Evolutionary conservation across 2,329 filamentous ascomycete species (phyloP).

Genomic region (Fusarium phyllophilum): DNA sequence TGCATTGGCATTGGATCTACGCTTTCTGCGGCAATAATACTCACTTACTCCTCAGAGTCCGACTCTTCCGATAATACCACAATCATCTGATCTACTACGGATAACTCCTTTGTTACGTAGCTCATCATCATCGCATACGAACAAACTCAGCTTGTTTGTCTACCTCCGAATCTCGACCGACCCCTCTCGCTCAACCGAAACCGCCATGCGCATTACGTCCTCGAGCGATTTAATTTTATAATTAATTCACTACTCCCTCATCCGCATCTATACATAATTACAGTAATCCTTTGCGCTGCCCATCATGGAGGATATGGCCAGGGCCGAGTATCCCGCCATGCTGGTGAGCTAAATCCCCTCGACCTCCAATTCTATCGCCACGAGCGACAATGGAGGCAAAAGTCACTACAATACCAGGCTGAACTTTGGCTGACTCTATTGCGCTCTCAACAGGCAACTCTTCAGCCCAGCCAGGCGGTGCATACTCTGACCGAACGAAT

Average conservation of each 20-base stretch:
- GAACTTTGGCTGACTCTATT: constrained; percentile 29
- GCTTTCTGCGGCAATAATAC: constrained; percentile 5
- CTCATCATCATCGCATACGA: constrained; percentile 12
- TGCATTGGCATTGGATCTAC: constrained; percentile 8
- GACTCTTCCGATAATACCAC: constrained; percentile 22
- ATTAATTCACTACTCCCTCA: constrained; percentile 14
- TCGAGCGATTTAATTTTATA: constrained; percentile 30
- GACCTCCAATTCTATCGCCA: neutral
- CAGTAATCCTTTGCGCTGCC: constrained; percentile 45
- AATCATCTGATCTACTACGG: constrained; percentile 7
- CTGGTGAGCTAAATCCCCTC: constrained; percentile 72
- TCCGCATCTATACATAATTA: constrained; percentile 30
- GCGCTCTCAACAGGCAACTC: constrained; percentile 68
- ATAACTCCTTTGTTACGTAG: constrained; percentile 10
- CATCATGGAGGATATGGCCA: constrained; percentile 79
- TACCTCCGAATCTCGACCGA: constrained; percentile 32
- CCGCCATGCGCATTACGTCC: constrained; percentile 27
- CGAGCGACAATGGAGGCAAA: neutral
- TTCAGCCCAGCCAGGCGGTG: constrained; percentile 85
- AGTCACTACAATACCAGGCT: neutral
- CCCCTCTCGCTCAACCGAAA: constrained; percentile 28
- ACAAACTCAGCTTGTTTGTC: constrained; percentile 12
- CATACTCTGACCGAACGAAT: constrained; percentile 86
- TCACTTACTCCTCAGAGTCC: constrained; percentile 1
- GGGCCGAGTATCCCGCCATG: constrained; percentile 92